Conservation (phyloP, 192 early-diverging fungal species). For the Backusella macrospora region DNA sequence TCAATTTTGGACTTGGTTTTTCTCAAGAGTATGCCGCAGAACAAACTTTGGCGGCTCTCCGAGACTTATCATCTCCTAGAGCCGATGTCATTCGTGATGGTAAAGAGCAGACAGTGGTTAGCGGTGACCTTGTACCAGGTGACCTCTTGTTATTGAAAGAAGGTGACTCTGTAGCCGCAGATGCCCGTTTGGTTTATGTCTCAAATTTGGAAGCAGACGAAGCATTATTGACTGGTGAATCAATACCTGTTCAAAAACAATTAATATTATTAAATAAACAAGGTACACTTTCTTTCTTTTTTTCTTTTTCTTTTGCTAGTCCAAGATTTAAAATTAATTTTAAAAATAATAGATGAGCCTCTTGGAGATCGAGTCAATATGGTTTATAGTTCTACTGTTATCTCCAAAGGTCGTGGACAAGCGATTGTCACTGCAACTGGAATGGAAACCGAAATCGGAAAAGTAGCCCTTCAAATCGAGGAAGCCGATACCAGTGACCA, state of each 20-base stretch:
- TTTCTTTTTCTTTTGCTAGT: too few relatives aligned
- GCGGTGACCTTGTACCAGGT: conserved; percentile 80
- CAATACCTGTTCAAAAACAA: conserved; percentile 75
- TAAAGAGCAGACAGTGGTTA: conserved; percentile 66
- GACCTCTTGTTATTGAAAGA: conserved; percentile 92
- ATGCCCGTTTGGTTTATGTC: conserved; percentile 78
- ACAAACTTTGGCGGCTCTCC: conserved; percentile 88
- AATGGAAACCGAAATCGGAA: conserved; percentile 86
- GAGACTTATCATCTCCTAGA: conserved; percentile 82
- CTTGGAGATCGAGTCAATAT: conserved; percentile 92
- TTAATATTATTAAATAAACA: conserved; percentile 13
- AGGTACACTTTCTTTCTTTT: conserved; percentile 3
- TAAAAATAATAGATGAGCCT: conserved; percentile 54
- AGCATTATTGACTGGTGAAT: conserved; percentile 91
- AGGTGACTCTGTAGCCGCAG: conserved; percentile 91
- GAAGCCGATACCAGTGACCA: conserved; percentile 51
- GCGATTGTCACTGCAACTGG: conserved; percentile 87
- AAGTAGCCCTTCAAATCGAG: conserved; percentile 81
- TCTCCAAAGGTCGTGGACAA: conserved; percentile 87
- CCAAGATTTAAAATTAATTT: too few relatives aligned
- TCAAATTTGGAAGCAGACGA: conserved; percentile 92
- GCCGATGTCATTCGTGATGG: conserved; percentile 88
- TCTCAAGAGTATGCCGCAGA: conserved; percentile 94
- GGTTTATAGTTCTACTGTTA: conserved; percentile 86
- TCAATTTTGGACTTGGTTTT: conserved; percentile 90